Evolutionary conservation across 441 rosid species (phyloP), one percentile per base, ranked within the genome.

Genomic region (Manihot esculenta): DNA sequence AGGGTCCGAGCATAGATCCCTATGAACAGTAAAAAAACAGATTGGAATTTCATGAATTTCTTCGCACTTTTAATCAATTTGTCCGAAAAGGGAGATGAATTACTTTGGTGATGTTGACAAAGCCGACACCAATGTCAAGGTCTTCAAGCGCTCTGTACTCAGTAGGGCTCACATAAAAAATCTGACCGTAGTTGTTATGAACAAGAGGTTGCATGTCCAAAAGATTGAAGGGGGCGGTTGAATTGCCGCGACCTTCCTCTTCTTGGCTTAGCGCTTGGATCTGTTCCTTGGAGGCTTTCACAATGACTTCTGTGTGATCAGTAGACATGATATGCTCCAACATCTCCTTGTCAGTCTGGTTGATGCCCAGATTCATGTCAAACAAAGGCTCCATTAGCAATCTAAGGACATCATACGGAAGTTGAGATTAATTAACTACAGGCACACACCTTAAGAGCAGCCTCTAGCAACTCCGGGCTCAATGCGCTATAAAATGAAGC

Each of bases 401-500:
- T 30, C 4, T 2, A 30, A 30, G 35, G 35, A 30, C 35, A 30
- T 30, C n/a, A n/a, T n/a, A n/a, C n/a, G n/a, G n/a, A n/a, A 30
- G 2, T 30, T 30, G 35, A 30, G 35, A 30, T 30, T 30, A 30
- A 30, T 30, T 30, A 30, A 4, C 3, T 0, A 18, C 38, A n/a
- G 12, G 65, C 15, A 11, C n/a, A 20, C 27, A 79, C 90, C 73
- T 86, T 79, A 1, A 83, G 57, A 50, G 89, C 83, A 13, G 90
- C 85, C 79, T 83, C 88, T 18, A 86, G 85, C 62, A 86, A 70
- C 45, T 85, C 84, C 67, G 62, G 58, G 76, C 93, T 84, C 72
- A 88, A 86, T 35, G 84, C 78, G 0, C 23, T 66, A 78, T 66
- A 78, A 64, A 80, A 76, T 10, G 78, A 71, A 35, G 80, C 64